A percentile compares a stretch with the other conserved stretches of the same genome.
Evolutionary conservation across 2,329 filamentous ascomycete species (phyloP).

Genomic region (Fusarium falciforme): DNA sequence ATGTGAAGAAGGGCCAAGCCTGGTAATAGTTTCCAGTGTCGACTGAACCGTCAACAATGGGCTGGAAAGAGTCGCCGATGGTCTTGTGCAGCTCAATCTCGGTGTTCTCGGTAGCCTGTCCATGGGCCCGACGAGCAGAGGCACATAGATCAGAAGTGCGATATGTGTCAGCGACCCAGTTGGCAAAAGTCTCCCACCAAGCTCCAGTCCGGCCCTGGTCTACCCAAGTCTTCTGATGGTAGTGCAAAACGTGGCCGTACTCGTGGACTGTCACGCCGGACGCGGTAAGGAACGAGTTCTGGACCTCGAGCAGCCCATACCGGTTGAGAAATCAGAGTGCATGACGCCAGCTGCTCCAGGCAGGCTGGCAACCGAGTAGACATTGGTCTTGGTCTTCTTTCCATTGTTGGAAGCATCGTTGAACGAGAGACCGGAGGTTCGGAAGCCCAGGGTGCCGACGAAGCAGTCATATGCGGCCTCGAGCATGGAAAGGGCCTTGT

Average conservation of each 20-base stretch:
- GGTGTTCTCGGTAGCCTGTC: slow-evolving; percentile 49
- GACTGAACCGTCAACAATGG: slow-evolving; percentile 57
- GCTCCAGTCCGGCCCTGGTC: slow-evolving; percentile 58
- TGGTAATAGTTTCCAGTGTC: slow-evolving; percentile 61
- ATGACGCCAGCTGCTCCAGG: slow-evolving; percentile 55
- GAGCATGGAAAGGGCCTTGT: slow-evolving; percentile 51
- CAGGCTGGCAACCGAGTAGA: slow-evolving; percentile 55
- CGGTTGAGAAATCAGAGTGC: slow-evolving; percentile 51
- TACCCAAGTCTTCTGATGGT: slow-evolving; percentile 56
- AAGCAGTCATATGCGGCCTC: slow-evolving; percentile 59
- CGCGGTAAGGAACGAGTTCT: slow-evolving; percentile 49
- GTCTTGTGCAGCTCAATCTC: slow-evolving; percentile 56
- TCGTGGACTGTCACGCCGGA: slow-evolving; percentile 60
- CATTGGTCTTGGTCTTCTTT: slow-evolving; percentile 59
- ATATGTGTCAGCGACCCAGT: slow-evolving; percentile 61
- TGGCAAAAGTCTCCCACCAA: slow-evolving; percentile 63
- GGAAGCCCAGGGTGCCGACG: slow-evolving; percentile 49
- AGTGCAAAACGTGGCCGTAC: slow-evolving; percentile 60
- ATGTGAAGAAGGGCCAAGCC: slow-evolving; percentile 61
- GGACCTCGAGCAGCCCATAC: slow-evolving; percentile 57
- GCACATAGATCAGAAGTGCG: slow-evolving; percentile 57
- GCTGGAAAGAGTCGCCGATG: slow-evolving; percentile 58
- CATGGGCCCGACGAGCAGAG: slow-evolving; percentile 48
- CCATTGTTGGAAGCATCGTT: slow-evolving; percentile 50
- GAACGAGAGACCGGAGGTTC: slow-evolving; percentile 52